These are phyloP conservation scores for Solanum tarapatanum DNA, from an alignment of 257 asterid species.

Conservation along the genomic window DNA sequence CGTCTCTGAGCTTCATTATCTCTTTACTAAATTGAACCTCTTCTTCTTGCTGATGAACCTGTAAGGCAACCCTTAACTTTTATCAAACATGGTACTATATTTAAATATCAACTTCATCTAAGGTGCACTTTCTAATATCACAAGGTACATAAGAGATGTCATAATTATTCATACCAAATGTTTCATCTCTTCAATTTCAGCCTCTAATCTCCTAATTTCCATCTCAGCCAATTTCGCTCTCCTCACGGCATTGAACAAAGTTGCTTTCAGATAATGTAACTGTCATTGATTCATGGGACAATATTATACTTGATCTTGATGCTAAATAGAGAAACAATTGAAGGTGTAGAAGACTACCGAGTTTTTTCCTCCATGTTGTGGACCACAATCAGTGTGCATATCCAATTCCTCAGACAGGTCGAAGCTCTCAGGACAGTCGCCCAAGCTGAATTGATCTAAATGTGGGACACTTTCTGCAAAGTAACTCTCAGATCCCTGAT, in stretches of 20 bases:
- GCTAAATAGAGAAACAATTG: not conserved
- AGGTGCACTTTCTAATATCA: not conserved
- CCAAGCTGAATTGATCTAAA: slow-evolving; percentile 19
- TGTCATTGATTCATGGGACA: slow-evolving; percentile 23
- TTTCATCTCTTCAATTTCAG: slow-evolving; percentile 40
- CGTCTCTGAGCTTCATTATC: slow-evolving; percentile 47
- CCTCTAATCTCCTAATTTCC: slow-evolving; percentile 40
- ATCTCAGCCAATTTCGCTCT: slow-evolving; percentile 39
- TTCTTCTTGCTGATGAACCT: slow-evolving; percentile 45
- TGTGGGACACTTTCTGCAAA: slow-evolving; percentile 15
- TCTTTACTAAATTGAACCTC: slow-evolving; percentile 40
- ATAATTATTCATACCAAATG: slow-evolving; percentile 23
- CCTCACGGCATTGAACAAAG: slow-evolving; percentile 37
- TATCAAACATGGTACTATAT: not conserved
- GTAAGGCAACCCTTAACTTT: slow-evolving; percentile 1
- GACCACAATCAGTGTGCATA: slow-evolving; percentile 14
- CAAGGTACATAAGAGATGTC: not conserved
- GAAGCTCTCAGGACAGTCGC: slow-evolving; percentile 18
- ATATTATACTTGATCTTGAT: not conserved
- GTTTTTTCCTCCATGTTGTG: slow-evolving; percentile 1
- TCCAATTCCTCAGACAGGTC: slow-evolving; percentile 22
- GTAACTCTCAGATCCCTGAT: slow-evolving; percentile 27
- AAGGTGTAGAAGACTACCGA: slow-evolving; percentile 22
- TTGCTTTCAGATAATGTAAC: slow-evolving; percentile 29
- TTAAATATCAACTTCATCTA: not conserved